A percentile compares a stretch with the other conserved stretches of the same genome.
Conservation (phyloP, 768 basidiomycete genomes). For the Collybiopsis confluens region DNA sequence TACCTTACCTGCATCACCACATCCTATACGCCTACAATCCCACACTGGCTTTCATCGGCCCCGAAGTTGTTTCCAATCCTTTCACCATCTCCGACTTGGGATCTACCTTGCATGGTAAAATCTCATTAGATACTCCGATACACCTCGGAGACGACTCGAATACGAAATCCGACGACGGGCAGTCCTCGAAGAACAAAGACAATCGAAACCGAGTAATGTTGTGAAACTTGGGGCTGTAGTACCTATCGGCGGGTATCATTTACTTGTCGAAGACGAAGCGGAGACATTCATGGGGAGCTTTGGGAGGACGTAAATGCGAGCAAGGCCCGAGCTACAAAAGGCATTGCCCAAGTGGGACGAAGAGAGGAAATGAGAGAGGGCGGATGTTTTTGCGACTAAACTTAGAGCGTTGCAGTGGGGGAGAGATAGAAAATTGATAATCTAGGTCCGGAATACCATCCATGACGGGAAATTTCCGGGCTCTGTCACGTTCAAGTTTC, state of each 20-base stretch:
- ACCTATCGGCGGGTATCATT: slow-evolving; percentile 29
- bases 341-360: slow-evolving; percentile 33
- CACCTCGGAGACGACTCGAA: slow-evolving; percentile 25
- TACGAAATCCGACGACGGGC: slow-evolving; percentile 34
- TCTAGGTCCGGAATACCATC: too few relatives aligned
- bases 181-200: slow-evolving; percentile 11
- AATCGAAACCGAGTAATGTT: too few relatives aligned
- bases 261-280: slow-evolving; percentile 26
- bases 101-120: slow-evolving; percentile 39
- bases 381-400: slow-evolving; percentile 32
- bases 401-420: slow-evolving; percentile 27
- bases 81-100: slow-evolving; percentile 44
- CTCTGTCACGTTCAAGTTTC: too few relatives aligned
- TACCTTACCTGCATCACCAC: slow-evolving; percentile 41
- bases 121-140: slow-evolving; percentile 27
- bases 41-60: slow-evolving; percentile 42
- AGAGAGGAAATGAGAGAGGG: slow-evolving; percentile 24
- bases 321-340: slow-evolving; percentile 23
- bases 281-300: slow-evolving; percentile 29
- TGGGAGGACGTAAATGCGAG: slow-evolving; percentile 29
- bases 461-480: too few relatives aligned
- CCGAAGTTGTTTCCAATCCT: slow-evolving; percentile 37
- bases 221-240: too few relatives aligned
- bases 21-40: slow-evolving; percentile 45
- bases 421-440: slow-evolving; percentile 10